phyloP scores from a whole-genome alignment of 441 rosid genomes.

The Cnidoscolus chayamansa region DNA sequence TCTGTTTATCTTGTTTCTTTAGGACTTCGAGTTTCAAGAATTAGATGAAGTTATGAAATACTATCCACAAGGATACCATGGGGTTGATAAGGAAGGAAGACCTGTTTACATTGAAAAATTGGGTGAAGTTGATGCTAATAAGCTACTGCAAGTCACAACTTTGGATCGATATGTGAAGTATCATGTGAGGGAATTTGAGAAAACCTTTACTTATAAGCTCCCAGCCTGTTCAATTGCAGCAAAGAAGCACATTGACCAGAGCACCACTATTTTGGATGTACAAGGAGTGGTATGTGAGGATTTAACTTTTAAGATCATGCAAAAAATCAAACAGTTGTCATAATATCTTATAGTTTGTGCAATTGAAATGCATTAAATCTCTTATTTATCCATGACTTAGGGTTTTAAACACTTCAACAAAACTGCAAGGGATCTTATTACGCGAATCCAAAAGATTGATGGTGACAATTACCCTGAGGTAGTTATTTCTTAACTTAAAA shows the following conservation, averaged over 20 bases:
- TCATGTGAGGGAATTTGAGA: constrained; percentile 85
- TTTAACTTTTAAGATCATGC: background rate
- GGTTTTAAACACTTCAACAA: constrained; percentile 82
- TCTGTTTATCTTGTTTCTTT: constrained; percentile 17
- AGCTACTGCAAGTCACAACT: constrained; percentile 80
- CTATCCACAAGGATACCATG: constrained; percentile 96
- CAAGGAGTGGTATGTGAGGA: constrained; percentile 84
- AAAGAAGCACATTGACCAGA: constrained; percentile 77
- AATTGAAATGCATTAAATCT: background rate
- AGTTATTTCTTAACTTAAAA: background rate
- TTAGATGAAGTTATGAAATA: constrained; percentile 63
- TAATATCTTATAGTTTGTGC: background rate
- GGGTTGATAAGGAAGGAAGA: constrained; percentile 86
- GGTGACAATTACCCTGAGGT: constrained; percentile 97
- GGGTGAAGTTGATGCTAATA: constrained; percentile 75
- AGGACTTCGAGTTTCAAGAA: constrained; percentile 80
- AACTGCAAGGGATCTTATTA: constrained; percentile 83
- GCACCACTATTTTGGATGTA: constrained; percentile 92
- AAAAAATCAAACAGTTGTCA: background rate
- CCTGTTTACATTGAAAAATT: constrained; percentile 83
- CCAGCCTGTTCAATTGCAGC: constrained; percentile 85
- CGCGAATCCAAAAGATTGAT: constrained; percentile 71
- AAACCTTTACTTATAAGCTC: constrained; percentile 59
- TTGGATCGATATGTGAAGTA: constrained; percentile 78
- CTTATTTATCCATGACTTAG: constrained; percentile 30